Evolutionary conservation across 805 yeast species (phyloP).

Genomic region (Zygoascus biomembranicola): DNA sequence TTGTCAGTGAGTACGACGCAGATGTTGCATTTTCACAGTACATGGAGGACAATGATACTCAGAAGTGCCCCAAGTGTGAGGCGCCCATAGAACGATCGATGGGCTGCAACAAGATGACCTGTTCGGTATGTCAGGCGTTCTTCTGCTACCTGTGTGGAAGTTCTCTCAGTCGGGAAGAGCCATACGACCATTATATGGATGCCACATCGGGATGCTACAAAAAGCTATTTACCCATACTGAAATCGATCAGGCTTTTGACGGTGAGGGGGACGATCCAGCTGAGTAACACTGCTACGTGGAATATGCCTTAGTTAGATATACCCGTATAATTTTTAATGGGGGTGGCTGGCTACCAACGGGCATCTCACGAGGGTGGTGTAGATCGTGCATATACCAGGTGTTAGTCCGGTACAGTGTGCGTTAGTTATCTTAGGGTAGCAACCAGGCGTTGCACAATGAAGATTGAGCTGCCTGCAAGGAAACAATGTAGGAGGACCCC

Average conservation of each 20-base stretch:
- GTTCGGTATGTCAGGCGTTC: conserved; percentile 13
- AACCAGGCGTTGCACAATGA: no score
- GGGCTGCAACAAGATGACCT: conserved; percentile 20
- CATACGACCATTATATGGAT: conserved; percentile 15
- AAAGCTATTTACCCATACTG: conserved; percentile 16
- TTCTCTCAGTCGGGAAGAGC: conserved; percentile 8
- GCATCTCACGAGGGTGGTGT: no score
- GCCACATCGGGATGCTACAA: conserved; percentile 12
- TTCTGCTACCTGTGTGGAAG: conserved; percentile 16
- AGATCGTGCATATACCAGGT: no score
- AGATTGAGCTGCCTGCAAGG: no score
- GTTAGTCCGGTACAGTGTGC: no score
- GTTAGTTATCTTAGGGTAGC: no score
- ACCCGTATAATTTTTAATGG: no score
- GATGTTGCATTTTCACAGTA: conserved; percentile 14
- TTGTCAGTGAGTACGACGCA: conserved; percentile 6
- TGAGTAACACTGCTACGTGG: no score
- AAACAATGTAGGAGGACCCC: no score
- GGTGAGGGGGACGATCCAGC: not conserved
- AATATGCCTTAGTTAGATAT: no score
- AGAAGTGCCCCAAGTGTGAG: conserved; percentile 13
- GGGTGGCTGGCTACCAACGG: no score
- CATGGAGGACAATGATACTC: conserved; percentile 8
- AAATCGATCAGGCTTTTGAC: conserved; percentile 3
- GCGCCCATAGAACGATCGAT: conserved; percentile 14